Base-by-base conservation (phyloP, 1,284 basidiomycete species). In the Fomitopsis betulina region DNA sequence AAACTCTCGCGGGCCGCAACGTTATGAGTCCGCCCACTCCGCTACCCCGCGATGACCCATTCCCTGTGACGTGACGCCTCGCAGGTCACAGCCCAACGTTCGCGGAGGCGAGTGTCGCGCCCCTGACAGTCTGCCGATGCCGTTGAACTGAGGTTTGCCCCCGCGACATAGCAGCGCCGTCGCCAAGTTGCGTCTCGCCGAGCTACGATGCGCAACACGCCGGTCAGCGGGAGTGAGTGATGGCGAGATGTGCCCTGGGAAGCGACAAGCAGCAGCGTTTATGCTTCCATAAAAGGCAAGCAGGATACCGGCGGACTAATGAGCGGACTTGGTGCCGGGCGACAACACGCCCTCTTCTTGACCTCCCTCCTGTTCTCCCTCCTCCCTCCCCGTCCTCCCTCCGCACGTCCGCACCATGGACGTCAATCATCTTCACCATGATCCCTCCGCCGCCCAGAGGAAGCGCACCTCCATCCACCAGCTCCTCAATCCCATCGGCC, bases 401-500 rank as follows among this genome's bases (percentile, higher is more conserved):
- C 59, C 53, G 42, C 54, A 53, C 51, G 43, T 40, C 49, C 49
- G 13, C 62, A 66, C 69, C 60, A 80, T 79, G 78, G 78, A 80
- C 60, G 69, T 69, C 62, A 51, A 51, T 19, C 32, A 19, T 15
- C 49, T 33, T 23, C 67, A 80, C 60, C 78, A 81, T 56, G 79
- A 81, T 67, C 64, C 60, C 25, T 45, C 42, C 43, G 70, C 75
- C 66, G 68, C 61, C 42, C 74, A 76, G 65, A 62, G 50, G 60
- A 81, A 79, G 65, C 78, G 80, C 45, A 81, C 80, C 10, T 80
- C 79, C 56, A 80, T 81, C 68, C 76, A 72, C 63, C 76, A 81
- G 60, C 76, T 80, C n/a, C 77, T 80, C 65, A 80, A 80, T 60
- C 78, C 78, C 25, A 64, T 74, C 62, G 68, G 64, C 51, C 58